These are phyloP conservation scores for Mortierella sp. DNA, from an alignment of 371 early-diverging fungal species.

Conservation along the genomic window DNA sequence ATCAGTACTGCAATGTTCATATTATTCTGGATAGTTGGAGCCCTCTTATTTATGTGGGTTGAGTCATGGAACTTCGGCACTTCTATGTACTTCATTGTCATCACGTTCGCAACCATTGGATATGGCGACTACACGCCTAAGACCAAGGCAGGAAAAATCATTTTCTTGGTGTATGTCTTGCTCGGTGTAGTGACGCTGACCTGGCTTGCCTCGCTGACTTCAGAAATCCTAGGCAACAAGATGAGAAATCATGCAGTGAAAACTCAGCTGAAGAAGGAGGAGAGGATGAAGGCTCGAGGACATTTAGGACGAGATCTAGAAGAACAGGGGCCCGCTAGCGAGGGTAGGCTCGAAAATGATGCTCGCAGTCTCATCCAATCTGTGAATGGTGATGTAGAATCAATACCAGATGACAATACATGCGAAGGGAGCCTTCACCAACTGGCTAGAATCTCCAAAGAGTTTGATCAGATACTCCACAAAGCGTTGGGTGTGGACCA, in stretches of 20 bases:
- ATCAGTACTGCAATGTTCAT: slow-evolving; percentile 25
- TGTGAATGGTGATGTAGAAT: not conserved
- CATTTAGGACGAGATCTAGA: not conserved
- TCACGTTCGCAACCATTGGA: slow-evolving; percentile 38
- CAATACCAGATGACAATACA: not conserved
- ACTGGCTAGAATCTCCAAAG: slow-evolving; percentile 17
- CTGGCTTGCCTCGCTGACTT: slow-evolving; percentile 37
- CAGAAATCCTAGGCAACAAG: slow-evolving; percentile 36
- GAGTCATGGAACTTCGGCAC: slow-evolving; percentile 41
- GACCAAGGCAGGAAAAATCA: slow-evolving; percentile 29
- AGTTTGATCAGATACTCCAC: slow-evolving; percentile 30
- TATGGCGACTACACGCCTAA: slow-evolving; percentile 37
- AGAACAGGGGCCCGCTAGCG: not conserved
- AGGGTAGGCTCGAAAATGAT: not conserved
- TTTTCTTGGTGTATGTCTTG: slow-evolving; percentile 37
- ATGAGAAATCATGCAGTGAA: slow-evolving; percentile 40
- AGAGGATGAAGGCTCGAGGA: slow-evolving; percentile 9
- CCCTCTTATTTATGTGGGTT: slow-evolving; percentile 26
- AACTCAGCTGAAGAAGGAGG: slow-evolving; percentile 16
- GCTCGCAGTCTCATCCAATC: not conserved
- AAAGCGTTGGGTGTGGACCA: slow-evolving; percentile 19
- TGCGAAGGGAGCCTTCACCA: slow-evolving; percentile 23
- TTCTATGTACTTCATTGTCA: slow-evolving; percentile 32
- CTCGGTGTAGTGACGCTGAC: slow-evolving; percentile 42
- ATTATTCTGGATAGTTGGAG: slow-evolving; percentile 42